Evolutionary conservation across 495 filamentous ascomycete species (phyloP).

Genomic region (Neohortaea acidophila): DNA sequence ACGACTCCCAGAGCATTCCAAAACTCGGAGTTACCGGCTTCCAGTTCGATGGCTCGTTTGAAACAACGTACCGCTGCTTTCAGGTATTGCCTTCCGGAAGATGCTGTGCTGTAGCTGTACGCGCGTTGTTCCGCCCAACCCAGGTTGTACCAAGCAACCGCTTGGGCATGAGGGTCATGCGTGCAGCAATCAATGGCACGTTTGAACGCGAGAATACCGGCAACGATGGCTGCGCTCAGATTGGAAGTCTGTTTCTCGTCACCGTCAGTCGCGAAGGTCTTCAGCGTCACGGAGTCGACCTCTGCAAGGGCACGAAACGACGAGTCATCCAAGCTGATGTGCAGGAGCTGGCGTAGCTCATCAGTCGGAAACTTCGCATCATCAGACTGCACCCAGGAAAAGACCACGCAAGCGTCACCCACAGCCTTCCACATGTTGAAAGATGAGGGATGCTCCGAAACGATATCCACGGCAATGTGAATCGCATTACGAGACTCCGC

Average conservation of each 20-base stretch:
- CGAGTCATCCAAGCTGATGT: slow-evolving; percentile 32
- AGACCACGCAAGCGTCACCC: slow-evolving; percentile 76
- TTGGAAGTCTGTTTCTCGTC: slow-evolving; percentile 41
- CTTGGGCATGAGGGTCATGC: slow-evolving; percentile 74
- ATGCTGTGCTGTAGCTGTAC: slow-evolving; percentile 40
- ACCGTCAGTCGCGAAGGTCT: background rate
- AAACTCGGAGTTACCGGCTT: slow-evolving; percentile 90
- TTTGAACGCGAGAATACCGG: slow-evolving; percentile 67
- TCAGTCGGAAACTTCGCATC: slow-evolving; percentile 41
- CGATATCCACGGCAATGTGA: slow-evolving; percentile 36
- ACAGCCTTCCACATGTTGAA: slow-evolving; percentile 94
- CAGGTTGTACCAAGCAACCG: slow-evolving; percentile 91
- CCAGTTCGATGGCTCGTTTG: slow-evolving; percentile 89
- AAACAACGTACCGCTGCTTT: slow-evolving; percentile 81
- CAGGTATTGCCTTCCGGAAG: slow-evolving; percentile 45
- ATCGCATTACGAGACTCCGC: slow-evolving; percentile 50
- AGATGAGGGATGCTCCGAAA: slow-evolving; percentile 40
- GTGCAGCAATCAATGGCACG: slow-evolving; percentile 59
- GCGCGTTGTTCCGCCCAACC: slow-evolving; percentile 84
- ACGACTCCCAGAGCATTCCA: slow-evolving; percentile 93
- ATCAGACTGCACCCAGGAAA: slow-evolving; percentile 57
- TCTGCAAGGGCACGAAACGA: slow-evolving; percentile 50
- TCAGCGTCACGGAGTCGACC: slow-evolving; percentile 51
- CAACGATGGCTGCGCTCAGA: background rate
- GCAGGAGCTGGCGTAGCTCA: slow-evolving; percentile 41